Percentiles rank a stretch among this genome's conserved stretches.
Conservation (phyloP, 352 stramenopile species). For the Globisporangium recalcitrans region DNA sequence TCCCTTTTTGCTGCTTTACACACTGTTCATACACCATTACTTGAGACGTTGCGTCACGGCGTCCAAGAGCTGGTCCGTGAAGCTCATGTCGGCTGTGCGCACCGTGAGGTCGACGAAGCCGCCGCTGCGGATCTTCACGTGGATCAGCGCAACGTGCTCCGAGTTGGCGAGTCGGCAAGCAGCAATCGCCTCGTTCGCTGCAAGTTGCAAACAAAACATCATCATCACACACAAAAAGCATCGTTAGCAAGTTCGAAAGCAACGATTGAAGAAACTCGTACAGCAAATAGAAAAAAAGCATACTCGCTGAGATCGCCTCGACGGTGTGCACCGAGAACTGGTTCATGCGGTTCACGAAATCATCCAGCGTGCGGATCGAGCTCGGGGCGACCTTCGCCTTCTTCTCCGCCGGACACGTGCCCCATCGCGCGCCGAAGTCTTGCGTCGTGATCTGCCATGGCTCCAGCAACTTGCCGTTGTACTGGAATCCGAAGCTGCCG, state of each 20-base stretch:
- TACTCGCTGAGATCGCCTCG: conserved; percentile 82
- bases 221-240: not conserved
- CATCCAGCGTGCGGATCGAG: conserved; percentile 74
- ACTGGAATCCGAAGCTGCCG: conserved; percentile 53
- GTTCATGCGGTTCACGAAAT: conserved; percentile 79
- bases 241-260: not conserved
- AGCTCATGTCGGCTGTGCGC: conserved; percentile 75
- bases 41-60: conserved; percentile 59
- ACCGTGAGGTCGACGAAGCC: conserved; percentile 85
- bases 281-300: conserved; percentile 28
- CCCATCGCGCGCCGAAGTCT: conserved; percentile 84
- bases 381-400: conserved; percentile 81
- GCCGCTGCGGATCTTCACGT: conserved; percentile 80
- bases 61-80: conserved; percentile 74
- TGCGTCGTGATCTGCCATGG: conserved; percentile 85
- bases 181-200: conserved; percentile 86
- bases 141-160: conserved; percentile 79
- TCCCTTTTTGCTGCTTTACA: not conserved
- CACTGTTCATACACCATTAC: conserved; percentile 19
- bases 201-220: conserved; percentile 8
- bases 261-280: no score
- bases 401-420: conserved; percentile 75
- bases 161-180: conserved; percentile 72
- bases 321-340: conserved; percentile 79
- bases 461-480: conserved; percentile 74